These are phyloP conservation scores for Rubus idaeus DNA, from an alignment of 306 rosid species.

Conservation along the genomic window DNA sequence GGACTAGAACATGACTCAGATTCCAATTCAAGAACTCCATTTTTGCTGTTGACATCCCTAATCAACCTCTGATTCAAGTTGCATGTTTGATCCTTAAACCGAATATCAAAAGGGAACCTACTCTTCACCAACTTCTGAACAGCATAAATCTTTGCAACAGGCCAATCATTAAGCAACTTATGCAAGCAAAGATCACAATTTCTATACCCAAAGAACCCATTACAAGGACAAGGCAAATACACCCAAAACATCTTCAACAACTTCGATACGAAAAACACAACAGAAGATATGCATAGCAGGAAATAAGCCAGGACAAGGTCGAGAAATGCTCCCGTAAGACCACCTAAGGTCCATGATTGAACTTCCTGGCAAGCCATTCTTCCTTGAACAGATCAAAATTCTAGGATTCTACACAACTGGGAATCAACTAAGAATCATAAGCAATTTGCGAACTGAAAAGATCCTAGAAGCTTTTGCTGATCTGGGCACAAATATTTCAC, in stretches of 20 bases:
- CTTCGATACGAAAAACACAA: slow-evolving; percentile 52
- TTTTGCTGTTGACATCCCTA: slow-evolving; percentile 27
- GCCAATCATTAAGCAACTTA: slow-evolving; percentile 54
- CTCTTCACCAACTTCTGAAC: slow-evolving; percentile 45
- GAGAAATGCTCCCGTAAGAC: slow-evolving; percentile 59
- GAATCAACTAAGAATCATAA: slow-evolving; percentile 25
- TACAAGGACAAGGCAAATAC: slow-evolving; percentile 76
- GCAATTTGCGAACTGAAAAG: slow-evolving; percentile 13
- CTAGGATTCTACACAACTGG: slow-evolving; percentile 8
- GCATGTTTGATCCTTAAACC: slow-evolving; percentile 33
- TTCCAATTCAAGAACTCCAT: slow-evolving; percentile 46
- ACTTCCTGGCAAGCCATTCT: slow-evolving; percentile 42
- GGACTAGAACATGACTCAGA: slow-evolving; percentile 52
- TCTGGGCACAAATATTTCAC: not conserved
- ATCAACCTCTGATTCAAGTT: slow-evolving; percentile 30
- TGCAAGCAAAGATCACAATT: slow-evolving; percentile 54
- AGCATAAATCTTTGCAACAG: slow-evolving; percentile 44
- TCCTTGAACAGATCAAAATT: slow-evolving; percentile 32
- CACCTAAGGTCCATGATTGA: slow-evolving; percentile 75
- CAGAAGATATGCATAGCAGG: slow-evolving; percentile 58
- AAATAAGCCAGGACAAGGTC: slow-evolving; percentile 68
- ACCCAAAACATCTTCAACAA: slow-evolving; percentile 44
- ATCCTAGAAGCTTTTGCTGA: not conserved
- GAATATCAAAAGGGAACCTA: slow-evolving; percentile 69
- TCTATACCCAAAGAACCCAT: slow-evolving; percentile 60